These are phyloP conservation scores for Xerocomus spinulosus DNA, from an alignment of 768 basidiomycete species.

Conservation along the genomic window DNA sequence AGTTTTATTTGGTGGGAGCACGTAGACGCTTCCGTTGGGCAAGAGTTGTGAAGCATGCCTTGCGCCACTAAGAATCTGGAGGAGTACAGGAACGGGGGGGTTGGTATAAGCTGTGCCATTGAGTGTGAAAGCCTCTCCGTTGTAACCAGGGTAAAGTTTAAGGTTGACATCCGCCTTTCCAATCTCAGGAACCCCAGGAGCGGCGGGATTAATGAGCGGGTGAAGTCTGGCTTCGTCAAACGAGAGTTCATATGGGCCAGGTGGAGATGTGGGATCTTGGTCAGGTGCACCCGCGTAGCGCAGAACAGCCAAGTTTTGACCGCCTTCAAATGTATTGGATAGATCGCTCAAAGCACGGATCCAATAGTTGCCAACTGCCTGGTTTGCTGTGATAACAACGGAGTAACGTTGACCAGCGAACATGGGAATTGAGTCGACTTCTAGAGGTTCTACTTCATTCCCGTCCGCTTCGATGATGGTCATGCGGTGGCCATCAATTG, in stretches of 20 bases:
- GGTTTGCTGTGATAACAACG: constrained; percentile 43
- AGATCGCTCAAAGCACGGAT: constrained; percentile 38
- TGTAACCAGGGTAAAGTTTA: neutral
- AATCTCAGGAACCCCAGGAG: neutral
- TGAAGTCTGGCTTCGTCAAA: constrained; percentile 30
- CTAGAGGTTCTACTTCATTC: constrained; percentile 38
- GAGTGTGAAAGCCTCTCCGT: neutral
- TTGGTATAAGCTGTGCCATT: constrained; percentile 26
- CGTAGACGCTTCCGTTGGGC: constrained; percentile 46
- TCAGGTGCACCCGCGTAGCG: constrained; percentile 44
- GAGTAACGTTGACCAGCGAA: constrained; percentile 42
- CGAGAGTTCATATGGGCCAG: constrained; percentile 23
- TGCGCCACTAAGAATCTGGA: constrained; percentile 56
- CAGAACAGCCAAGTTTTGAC: constrained; percentile 48
- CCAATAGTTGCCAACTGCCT: constrained; percentile 52
- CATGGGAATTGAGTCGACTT: constrained; percentile 36
- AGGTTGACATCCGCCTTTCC: neutral
- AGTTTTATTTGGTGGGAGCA: constrained; percentile 40
- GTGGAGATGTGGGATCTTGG: constrained; percentile 39
- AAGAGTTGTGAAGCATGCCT: constrained; percentile 42
- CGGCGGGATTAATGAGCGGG: neutral
- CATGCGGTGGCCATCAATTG: constrained; percentile 43
- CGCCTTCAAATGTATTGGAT: constrained; percentile 28
- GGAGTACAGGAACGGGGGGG: constrained; percentile 48
- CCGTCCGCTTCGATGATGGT: constrained; percentile 54